Evolutionary conservation across 192 early-diverging fungal species (phyloP).

Genomic region (Gryganskiella cystojenkinii): DNA sequence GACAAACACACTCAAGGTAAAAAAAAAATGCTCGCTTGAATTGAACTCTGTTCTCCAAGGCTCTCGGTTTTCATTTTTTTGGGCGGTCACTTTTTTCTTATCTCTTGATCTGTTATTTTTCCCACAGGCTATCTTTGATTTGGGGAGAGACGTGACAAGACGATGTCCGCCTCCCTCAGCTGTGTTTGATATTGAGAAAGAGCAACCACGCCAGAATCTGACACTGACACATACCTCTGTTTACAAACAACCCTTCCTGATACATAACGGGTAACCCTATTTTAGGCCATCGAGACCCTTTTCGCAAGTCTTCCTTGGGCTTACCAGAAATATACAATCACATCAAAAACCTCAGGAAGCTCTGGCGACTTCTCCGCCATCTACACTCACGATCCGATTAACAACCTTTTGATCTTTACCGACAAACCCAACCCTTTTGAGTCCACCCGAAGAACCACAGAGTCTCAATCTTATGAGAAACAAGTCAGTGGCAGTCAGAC

Average conservation of each 20-base stretch:
- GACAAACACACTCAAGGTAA: constrained; percentile 44
- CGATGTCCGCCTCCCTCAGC: too few species aligned
- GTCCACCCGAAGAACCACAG: constrained; percentile 28
- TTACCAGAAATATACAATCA: constrained; percentile 36
- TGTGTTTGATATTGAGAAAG: too few species aligned
- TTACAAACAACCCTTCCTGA: too few species aligned
- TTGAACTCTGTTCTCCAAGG: not conserved
- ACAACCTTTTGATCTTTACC: constrained; percentile 82
- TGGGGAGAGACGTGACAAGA: too few species aligned
- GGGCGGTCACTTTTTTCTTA: constrained; percentile 19
- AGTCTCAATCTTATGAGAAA: constrained; percentile 4
- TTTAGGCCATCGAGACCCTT: constrained; percentile 30
- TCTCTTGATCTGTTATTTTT: constrained; percentile 13
- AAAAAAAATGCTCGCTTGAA: not conserved
- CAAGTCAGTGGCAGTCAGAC: not conserved
- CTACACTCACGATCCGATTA: constrained; percentile 80
- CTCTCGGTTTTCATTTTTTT: not conserved
- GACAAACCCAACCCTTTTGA: constrained; percentile 64
- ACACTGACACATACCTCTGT: not conserved
- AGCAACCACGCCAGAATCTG: not conserved
- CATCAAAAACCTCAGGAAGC: constrained; percentile 9
- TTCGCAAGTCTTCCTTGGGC: constrained; percentile 35
- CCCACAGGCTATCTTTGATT: not conserved
- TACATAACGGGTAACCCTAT: not conserved
- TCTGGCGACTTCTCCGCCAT: constrained; percentile 42